A percentile compares a stretch with the other conserved stretches of the same genome.
Evolutionary conservation across 208 protist species (phyloP).

Genomic region (Crithidia mellificae): DNA sequence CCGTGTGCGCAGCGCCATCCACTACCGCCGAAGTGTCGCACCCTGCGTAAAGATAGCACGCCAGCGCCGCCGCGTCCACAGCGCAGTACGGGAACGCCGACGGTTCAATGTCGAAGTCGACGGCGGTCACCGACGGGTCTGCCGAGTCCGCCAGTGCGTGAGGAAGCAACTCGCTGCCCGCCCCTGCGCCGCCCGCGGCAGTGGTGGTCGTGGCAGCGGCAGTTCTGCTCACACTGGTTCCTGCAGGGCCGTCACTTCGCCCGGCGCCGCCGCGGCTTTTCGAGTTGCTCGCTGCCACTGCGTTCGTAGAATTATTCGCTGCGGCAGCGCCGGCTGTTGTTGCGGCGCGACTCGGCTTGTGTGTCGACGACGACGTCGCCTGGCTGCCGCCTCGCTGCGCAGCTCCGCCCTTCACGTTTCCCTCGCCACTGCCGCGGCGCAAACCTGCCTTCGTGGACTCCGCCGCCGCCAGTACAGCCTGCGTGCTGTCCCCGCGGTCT

Average conservation of each 20-base stretch:
- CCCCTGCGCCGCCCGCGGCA: not conserved
- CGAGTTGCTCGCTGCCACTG: not conserved
- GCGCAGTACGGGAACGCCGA: constrained; percentile 15
- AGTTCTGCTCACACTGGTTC: not conserved
- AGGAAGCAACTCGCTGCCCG: not conserved
- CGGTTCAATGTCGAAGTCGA: constrained; percentile 9
- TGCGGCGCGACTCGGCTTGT: not conserved
- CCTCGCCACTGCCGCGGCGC: constrained; percentile 14
- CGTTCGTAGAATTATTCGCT: no score
- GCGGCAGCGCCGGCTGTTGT: no score
- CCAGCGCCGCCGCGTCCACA: constrained; percentile 7
- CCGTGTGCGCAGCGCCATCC: not conserved
- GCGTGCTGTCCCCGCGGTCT: not conserved
- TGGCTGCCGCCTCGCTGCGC: constrained; percentile 5
- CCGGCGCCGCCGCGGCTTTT: constrained; percentile 15
- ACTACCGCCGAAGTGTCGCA: not conserved
- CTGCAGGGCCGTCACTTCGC: constrained; percentile 5
- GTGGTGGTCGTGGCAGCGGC: not conserved
- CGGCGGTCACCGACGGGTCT: not conserved
- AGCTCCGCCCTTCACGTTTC: not conserved
- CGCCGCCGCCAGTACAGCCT: not conserved
- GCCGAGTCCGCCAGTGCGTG: not conserved
- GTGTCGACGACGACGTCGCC: not conserved
- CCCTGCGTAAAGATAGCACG: constrained; percentile 13
- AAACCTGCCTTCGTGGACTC: constrained; percentile 3